Evolutionary conservation across 2,329 filamentous ascomycete genomes (phyloP).

Genomic region (Claviceps digitariae): DNA sequence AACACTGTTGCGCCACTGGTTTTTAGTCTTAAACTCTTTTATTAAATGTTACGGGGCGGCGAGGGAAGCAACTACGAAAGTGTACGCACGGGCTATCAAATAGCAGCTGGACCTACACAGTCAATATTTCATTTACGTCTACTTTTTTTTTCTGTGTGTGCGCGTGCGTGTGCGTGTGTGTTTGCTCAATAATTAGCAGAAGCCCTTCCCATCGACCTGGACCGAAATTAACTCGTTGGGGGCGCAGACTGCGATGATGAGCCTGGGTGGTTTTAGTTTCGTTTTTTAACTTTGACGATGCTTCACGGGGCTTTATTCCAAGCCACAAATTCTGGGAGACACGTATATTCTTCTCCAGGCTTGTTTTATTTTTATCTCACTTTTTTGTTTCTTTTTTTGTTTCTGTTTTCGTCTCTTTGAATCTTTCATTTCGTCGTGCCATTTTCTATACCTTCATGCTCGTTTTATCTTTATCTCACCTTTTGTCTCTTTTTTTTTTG

Average conservation of each 20-base stretch:
- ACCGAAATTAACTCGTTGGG: not conserved
- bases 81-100: conserved; percentile 5
- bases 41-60: conserved; percentile 1
- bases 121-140: not conserved
- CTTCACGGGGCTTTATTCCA: not conserved
- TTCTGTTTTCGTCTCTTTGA: no score
- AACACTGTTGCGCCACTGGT: conserved; percentile 1
- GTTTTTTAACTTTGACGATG: not conserved
- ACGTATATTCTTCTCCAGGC: not conserved
- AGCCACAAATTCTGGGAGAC: not conserved
- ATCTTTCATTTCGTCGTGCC: not conserved
- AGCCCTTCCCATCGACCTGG: not conserved
- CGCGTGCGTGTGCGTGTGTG: not conserved
- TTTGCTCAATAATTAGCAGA: not conserved
- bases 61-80: not conserved
- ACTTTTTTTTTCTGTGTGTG: not conserved
- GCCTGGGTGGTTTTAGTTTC: not conserved
- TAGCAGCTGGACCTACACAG: not conserved
- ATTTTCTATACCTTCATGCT: no score
- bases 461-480: no score
- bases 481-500: no score
- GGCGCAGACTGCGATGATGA: not conserved
- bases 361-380: no score
- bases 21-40: conserved; percentile 3
- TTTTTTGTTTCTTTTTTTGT: no score